phyloP scores from a whole-genome alignment of 257 asterid species.

The Voacanga thouarsii region DNA sequence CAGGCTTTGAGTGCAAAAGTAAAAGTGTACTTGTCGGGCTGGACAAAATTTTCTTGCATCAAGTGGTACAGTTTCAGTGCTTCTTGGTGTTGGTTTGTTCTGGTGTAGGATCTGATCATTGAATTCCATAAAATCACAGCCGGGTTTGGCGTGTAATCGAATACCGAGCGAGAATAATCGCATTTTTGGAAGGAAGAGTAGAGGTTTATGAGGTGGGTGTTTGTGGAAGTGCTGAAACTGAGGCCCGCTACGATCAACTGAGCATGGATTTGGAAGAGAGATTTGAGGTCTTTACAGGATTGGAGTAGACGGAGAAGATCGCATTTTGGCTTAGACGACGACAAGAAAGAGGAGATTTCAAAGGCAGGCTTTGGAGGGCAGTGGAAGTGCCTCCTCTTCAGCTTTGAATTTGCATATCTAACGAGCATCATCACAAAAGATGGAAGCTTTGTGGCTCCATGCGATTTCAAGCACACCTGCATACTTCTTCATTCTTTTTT shows the following conservation, averaged over 20 bases:
- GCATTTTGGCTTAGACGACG: neutral
- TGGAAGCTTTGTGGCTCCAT: neutral
- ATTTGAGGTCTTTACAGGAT: conserved; percentile 24
- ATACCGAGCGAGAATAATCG: conserved; percentile 25
- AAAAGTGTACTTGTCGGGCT: conserved; percentile 38
- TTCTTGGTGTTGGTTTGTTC: conserved; percentile 19
- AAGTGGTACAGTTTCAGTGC: conserved; percentile 26
- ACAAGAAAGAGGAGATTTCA: neutral
- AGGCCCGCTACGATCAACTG: conserved; percentile 27
- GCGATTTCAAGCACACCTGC: neutral
- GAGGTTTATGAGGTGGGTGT: conserved; percentile 31
- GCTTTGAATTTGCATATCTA: conserved; percentile 14
- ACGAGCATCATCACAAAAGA: neutral
- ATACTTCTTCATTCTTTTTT: neutral
- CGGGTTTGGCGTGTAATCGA: conserved; percentile 26
- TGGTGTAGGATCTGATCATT: conserved; percentile 34
- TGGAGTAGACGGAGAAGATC: conserved; percentile 19
- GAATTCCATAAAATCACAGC: conserved; percentile 31
- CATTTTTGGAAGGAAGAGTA: conserved; percentile 37
- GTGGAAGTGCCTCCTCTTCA: conserved; percentile 15
- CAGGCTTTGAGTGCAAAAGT: conserved; percentile 47
- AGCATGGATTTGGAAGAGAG: conserved; percentile 35
- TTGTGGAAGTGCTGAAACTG: conserved; percentile 13
- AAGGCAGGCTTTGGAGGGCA: neutral
- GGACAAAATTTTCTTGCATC: conserved; percentile 19